Base-by-base conservation (phyloP, 345 rosid genomes). In the Euphorbia peplus region DNA sequence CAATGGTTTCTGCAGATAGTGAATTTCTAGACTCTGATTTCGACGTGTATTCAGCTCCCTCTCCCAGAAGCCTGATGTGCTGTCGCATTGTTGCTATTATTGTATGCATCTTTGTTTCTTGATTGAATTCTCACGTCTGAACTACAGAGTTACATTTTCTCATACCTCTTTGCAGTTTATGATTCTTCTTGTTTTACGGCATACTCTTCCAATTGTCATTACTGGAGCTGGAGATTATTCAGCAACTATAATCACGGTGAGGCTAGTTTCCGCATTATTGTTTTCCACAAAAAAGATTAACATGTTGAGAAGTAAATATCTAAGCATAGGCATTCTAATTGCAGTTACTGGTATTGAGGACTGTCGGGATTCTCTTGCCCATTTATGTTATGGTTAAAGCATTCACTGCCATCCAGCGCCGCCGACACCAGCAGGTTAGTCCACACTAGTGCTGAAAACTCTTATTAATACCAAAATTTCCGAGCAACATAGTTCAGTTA, bases 41-140 rank as follows among this genome's bases (percentile, higher is more conserved):
- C 29, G 93, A 87, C 47, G 86, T 79, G 5, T 79, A 78, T 65
- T 59, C 87, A 5, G 58, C 75, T 64, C 79, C 85, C 63, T 75
- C 81, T 72, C 68, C 88, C 4, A 76, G 83, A 76, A 86, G 92
- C 75, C 73, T 90, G 68, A 66, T 89, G 28, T 90, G 90, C 81
- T 89, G 90, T 70, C 88, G 96, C 14, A 41, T 82, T 35, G 74
- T 87, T 73, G 90, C 96, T 62, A 79, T 89, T 35, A 82, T 83
- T 32, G 96, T 93, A 87, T 41, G 25, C 13, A 12, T 52, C 4
- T 39, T 60, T 35, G 21, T 50, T 44, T 39, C 26, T 24, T 26
- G 32, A 25, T 25, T 22, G 42, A 21, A 51, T 39, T 19, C 50
- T 44, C 37, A 32, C 14, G 15, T 37, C 37, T 46, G 14, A 8